These are phyloP conservation scores for Avena sativa DNA, from an alignment of 176 grass and related monocot genomes.

Conservation along the genomic window DNA sequence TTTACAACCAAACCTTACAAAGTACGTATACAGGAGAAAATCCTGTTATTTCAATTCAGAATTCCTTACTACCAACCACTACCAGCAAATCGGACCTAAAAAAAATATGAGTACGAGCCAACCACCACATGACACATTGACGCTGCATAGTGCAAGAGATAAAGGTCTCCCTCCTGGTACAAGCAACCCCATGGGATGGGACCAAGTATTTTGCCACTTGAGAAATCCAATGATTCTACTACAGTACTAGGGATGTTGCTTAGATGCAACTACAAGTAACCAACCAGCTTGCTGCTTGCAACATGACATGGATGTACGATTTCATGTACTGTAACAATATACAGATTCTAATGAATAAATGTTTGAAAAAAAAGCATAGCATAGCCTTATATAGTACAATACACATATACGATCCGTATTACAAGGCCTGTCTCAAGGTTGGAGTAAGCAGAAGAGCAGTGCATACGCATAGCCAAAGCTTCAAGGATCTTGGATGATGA, in stretches of 20 bases:
- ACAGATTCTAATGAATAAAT: neutral
- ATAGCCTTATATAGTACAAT: neutral
- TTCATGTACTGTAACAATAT: neutral
- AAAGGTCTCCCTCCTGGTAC: neutral
- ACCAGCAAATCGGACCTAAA: neutral
- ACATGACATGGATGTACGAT: neutral
- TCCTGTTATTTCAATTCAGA: neutral
- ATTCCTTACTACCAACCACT: neutral
- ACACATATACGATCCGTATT: neutral
- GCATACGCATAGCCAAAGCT: neutral
- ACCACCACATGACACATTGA: conserved; percentile 41
- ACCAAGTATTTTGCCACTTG: neutral
- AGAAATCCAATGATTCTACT: conserved; percentile 26
- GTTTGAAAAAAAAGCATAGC: neutral
- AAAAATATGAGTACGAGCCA: neutral
- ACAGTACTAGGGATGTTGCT: conserved; percentile 6
- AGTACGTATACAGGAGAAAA: neutral
- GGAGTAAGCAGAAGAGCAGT: neutral
- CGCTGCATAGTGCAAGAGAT: conserved; percentile 19
- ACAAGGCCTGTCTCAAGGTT: neutral
- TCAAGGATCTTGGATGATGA: neutral
- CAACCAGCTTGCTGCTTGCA: neutral
- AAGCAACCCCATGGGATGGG: neutral
- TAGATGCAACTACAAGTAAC: conserved; percentile 41
- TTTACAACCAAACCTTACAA: neutral